A percentile compares a stretch with the other conserved stretches of the same genome.
Conservation (phyloP, 768 basidiomycete genomes). For the Rhizopogon vesiculosus region DNA sequence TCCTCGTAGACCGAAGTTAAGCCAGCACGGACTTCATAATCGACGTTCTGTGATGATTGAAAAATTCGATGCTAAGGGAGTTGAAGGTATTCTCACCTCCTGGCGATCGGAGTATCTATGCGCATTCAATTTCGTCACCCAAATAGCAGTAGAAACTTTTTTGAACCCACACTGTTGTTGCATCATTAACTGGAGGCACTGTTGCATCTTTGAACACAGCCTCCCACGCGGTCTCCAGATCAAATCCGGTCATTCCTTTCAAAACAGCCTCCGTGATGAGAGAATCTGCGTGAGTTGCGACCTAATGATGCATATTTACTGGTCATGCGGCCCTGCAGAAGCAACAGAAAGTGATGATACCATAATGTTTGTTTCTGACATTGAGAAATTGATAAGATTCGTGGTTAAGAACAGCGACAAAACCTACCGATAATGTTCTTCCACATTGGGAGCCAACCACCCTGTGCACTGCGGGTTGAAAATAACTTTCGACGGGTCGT, state of each 20-base stretch:
- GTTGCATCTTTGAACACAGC: slow-evolving; percentile 74
- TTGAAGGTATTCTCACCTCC: slow-evolving; percentile 40
- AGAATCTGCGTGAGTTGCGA: slow-evolving; percentile 78
- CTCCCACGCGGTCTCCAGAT: slow-evolving; percentile 61
- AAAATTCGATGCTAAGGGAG: neutral
- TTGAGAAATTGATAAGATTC: neutral
- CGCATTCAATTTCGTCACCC: neutral
- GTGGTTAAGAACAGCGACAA: neutral
- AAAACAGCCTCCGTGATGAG: slow-evolving; percentile 67
- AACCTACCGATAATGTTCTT: slow-evolving; percentile 68
- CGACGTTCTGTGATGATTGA: slow-evolving; percentile 44
- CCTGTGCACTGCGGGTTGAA: slow-evolving; percentile 24
- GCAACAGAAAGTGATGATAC: slow-evolving; percentile 20
- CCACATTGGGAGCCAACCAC: slow-evolving; percentile 90
- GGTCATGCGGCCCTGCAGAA: neutral
- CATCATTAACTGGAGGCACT: slow-evolving; percentile 55
- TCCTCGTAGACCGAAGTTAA: slow-evolving; percentile 62
- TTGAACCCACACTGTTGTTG: slow-evolving; percentile 39
- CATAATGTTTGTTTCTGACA: slow-evolving; percentile 78
- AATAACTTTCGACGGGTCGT: neutral
- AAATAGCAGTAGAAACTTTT: neutral
- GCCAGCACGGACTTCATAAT: slow-evolving; percentile 80
- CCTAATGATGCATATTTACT: slow-evolving; percentile 30
- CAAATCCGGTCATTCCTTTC: slow-evolving; percentile 62
- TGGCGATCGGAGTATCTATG: slow-evolving; percentile 65